These are phyloP conservation scores for Elymus sibiricus DNA, from an alignment of 176 grass and related monocot species.

Conservation along the genomic window DNA sequence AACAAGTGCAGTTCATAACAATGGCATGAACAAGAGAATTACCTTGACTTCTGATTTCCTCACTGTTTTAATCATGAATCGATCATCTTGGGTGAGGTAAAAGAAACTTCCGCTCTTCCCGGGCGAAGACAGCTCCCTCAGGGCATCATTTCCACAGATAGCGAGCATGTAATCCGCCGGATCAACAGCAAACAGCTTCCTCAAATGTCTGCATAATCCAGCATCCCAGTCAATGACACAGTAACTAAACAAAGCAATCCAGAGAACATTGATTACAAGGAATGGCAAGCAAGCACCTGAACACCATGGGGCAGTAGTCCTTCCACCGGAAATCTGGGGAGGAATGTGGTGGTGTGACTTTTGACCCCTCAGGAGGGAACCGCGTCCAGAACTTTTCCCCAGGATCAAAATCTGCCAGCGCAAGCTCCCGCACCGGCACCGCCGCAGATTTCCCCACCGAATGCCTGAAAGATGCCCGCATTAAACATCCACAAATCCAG, in stretches of 20 bases:
- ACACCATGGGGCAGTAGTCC: constrained; percentile 87
- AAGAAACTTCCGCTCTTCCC: constrained; percentile 93
- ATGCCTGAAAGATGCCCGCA: constrained; percentile 45
- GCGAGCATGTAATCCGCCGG: constrained; percentile 85
- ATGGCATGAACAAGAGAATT: neutral
- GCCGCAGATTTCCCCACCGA: constrained; percentile 68
- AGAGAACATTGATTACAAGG: neutral
- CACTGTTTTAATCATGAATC: constrained; percentile 90
- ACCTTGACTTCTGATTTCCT: constrained; percentile 94
- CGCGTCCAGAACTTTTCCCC: constrained; percentile 75
- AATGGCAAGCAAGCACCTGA: constrained; percentile 44
- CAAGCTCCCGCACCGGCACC: constrained; percentile 41
- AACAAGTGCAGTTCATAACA: neutral
- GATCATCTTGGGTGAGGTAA: constrained; percentile 78
- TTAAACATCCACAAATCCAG: constrained; percentile 21
- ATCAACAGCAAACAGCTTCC: constrained; percentile 69
- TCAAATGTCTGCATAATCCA: constrained; percentile 59
- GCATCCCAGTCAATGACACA: constrained; percentile 2
- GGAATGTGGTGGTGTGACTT: constrained; percentile 72
- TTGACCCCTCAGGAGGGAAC: constrained; percentile 78
- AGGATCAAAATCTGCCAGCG: constrained; percentile 50
- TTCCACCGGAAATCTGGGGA: constrained; percentile 76
- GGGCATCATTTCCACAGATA: constrained; percentile 74
- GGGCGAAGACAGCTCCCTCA: constrained; percentile 80
- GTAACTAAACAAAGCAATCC: neutral